Base-by-base conservation (phyloP, 2,329 filamentous ascomycete species). In the Diaporthe velutina region DNA sequence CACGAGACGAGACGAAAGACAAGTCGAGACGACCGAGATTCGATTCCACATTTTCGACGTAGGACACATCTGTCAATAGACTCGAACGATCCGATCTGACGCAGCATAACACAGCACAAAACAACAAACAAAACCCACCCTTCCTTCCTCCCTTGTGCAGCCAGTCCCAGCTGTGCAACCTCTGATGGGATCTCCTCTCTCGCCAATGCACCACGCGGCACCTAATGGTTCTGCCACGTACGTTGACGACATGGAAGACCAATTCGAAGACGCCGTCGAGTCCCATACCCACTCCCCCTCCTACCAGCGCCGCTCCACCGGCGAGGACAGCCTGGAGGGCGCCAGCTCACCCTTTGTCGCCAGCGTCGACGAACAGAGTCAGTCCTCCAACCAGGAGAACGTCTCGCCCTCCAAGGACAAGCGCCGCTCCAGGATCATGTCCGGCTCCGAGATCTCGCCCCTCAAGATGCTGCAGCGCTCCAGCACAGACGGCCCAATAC, bases 361-460 rank as follows among this genome's bases (percentile, higher is more conserved):
- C 73, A 78, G 80, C 30, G 77, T 83, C 73, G 82, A 80, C 77
- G 84, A 85, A 54, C 81, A 78, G 38, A 70, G 75, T 61, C 71
- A 79, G 50, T 76, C 71, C 42, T 76, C 78, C 45, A 84, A 85
- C 76, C 84, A 89, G 78, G 86, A 89, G 80, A 87, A 90, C 80
- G 77, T 83, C 50, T 86, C 86, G 55, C 85, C 87, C 15, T 83
- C 83, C 66, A 89, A 88, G 78, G 80, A 83, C 77, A 86, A 88
- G 30, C 81, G 81, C 64, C 86, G 88, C 75, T 90, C 89, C 30
- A 87, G 90, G 76, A 87, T 91, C 77, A 83, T 91, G 71, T 90
- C 90, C 45, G 89, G 90, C 73, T 86, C 83, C 74, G 89, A 89
- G 78, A 86, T 91, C 42, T 90, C 90, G 68, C 90, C 90, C 52